phyloP scores from a whole-genome alignment of 2,329 filamentous ascomycete genomes.

The Paramyrothecium roridum region DNA sequence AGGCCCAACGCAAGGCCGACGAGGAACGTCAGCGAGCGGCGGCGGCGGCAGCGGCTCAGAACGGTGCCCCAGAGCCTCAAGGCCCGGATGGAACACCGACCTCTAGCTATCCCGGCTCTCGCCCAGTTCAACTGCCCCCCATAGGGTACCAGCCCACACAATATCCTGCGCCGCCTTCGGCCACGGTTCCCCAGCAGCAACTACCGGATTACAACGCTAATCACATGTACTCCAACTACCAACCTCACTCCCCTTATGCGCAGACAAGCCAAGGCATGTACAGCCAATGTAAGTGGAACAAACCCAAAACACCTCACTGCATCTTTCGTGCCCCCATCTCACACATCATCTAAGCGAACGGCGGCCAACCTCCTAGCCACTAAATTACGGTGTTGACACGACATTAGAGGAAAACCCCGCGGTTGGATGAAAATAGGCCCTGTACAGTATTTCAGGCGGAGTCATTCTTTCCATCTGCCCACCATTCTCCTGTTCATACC shows the following conservation, averaged over 20 bases:
- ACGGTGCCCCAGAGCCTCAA: conserved; percentile 45
- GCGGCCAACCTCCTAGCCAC: conserved; percentile 29
- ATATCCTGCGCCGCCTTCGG: conserved; percentile 62
- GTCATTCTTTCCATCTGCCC: conserved; percentile 4
- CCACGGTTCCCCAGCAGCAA: conserved; percentile 46
- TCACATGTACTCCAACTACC: conserved; percentile 56
- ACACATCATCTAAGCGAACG: conserved; percentile 26
- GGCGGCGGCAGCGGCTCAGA: conserved; percentile 52
- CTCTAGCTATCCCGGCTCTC: conserved; percentile 55
- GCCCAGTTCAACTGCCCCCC: conserved; percentile 66
- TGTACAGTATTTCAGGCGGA: conserved; percentile 25
- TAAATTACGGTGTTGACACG: conserved; percentile 11
- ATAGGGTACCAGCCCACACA: conserved; percentile 69
- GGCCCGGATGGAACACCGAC: conserved; percentile 36
- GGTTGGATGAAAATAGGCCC: conserved; percentile 18
- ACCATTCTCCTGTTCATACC: neutral
- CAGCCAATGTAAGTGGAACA: conserved; percentile 49
- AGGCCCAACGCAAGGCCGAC: conserved; percentile 81
- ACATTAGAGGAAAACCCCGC: conserved; percentile 22
- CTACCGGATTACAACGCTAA: conserved; percentile 52
- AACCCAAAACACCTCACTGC: neutral
- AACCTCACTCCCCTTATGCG: conserved; percentile 56
- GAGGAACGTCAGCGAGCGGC: conserved; percentile 71
- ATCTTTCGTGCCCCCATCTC: conserved; percentile 1
- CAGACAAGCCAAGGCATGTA: conserved; percentile 58